A percentile compares a stretch with the other conserved stretches of the same genome.
phyloP scores from a whole-genome alignment of 1,284 basidiomycete genomes.

The Xerocomus nothofagi region DNA sequence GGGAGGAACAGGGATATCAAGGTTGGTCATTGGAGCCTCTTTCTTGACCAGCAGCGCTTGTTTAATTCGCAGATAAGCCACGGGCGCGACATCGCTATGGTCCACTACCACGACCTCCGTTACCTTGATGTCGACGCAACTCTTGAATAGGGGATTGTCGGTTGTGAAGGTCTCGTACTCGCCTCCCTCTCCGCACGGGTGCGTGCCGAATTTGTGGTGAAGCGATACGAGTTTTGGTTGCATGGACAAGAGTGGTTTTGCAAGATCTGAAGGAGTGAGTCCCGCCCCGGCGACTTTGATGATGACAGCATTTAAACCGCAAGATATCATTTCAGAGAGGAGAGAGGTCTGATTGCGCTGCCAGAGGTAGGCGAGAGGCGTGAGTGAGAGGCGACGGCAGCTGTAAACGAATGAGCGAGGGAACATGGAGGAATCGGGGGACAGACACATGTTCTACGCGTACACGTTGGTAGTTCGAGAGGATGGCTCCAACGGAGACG shows the following conservation, averaged over 20 bases:
- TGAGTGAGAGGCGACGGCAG: constrained; percentile 79
- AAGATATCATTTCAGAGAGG: constrained; percentile 82
- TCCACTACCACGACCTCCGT: constrained; percentile 75
- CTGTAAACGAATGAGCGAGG: constrained; percentile 41
- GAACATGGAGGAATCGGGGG: not conserved
- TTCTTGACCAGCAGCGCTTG: constrained; percentile 42
- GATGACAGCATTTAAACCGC: constrained; percentile 80
- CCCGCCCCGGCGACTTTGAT: constrained; percentile 99
- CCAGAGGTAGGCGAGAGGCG: constrained; percentile 91
- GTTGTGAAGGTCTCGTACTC: constrained; percentile 97
- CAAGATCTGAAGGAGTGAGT: constrained; percentile 76
- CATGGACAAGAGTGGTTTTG: constrained; percentile 77
- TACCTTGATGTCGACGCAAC: constrained; percentile 68
- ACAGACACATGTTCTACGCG: constrained; percentile 95
- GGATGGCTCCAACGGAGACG: constrained; percentile 93
- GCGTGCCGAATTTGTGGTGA: constrained; percentile 85
- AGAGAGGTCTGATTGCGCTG: constrained; percentile 86
- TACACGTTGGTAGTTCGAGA: constrained; percentile 96
- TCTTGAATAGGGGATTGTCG: constrained; percentile 88
- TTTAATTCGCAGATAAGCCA: constrained; percentile 85
- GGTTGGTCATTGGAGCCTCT: constrained; percentile 1
- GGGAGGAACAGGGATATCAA: constrained; percentile 43
- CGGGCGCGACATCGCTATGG: constrained; percentile 76
- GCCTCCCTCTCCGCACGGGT: constrained; percentile 97
- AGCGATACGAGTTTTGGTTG: constrained; percentile 72